phyloP scores from a whole-genome alignment of 192 early-diverging fungal species.

The Phycomyces blakesleeanus region DNA sequence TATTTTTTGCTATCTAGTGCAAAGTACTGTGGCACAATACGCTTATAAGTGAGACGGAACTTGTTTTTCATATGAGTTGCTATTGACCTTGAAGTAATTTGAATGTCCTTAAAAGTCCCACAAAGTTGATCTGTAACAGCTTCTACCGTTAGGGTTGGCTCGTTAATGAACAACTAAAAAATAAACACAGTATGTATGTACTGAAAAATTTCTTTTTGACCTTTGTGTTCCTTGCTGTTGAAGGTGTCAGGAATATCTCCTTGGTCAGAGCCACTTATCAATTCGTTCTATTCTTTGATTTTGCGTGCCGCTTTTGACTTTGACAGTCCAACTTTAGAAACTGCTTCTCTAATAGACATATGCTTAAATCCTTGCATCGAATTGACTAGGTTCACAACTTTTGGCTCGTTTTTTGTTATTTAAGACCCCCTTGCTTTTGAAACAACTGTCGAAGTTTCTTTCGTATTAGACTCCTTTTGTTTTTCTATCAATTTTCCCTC shows the following conservation, averaged over 20 bases:
- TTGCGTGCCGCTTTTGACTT: conserved; percentile 9
- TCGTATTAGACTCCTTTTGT: too few species aligned
- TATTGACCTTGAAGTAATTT: conserved; percentile 7
- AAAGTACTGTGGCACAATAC: too few species aligned
- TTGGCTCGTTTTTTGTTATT: conserved; percentile 15
- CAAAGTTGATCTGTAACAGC: conserved; percentile 13
- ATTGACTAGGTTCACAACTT: conserved; percentile 13
- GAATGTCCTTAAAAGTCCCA: conserved; percentile 8
- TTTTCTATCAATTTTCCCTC: too few species aligned
- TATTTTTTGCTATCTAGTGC: conserved; percentile 9
- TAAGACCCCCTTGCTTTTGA: conserved; percentile 18
- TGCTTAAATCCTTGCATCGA: conserved; percentile 14
- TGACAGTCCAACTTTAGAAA: conserved; percentile 2
- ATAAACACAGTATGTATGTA: conserved; percentile 20
- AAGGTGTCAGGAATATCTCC: conserved; percentile 10
- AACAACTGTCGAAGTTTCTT: too few species aligned
- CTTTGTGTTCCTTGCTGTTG: conserved; percentile 8
- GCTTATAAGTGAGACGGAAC: conserved; percentile 8
- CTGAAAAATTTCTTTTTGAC: conserved; percentile 7
- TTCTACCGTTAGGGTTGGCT: conserved; percentile 19
- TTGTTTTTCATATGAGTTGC: conserved; percentile 15
- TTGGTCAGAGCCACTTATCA: conserved; percentile 11
- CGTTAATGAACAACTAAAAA: conserved; percentile 10
- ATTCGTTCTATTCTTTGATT: conserved; percentile 11
- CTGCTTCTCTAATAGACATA: conserved; percentile 19